Conservation (phyloP, 257 asterid species). For the Capsicum rhomboideum region DNA sequence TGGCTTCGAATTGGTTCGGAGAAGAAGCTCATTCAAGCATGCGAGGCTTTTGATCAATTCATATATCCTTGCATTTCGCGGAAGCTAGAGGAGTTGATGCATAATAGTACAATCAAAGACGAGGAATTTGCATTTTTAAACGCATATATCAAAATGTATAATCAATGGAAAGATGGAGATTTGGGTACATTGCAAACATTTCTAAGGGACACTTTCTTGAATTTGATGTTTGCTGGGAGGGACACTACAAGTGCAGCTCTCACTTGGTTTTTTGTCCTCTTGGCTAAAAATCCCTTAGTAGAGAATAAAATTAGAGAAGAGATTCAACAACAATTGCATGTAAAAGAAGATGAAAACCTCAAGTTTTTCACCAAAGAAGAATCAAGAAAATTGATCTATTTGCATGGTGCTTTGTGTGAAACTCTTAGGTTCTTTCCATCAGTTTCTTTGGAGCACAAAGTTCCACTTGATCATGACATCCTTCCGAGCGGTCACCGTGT, state of each 20-base stretch:
- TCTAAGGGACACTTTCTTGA: neutral
- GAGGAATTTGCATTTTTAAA: neutral
- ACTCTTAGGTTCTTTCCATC: neutral
- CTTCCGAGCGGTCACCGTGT: neutral
- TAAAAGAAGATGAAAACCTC: neutral
- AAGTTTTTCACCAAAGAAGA: neutral
- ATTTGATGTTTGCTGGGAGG: neutral
- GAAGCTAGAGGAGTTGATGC: neutral
- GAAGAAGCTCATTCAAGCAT: neutral
- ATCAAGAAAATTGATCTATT: neutral
- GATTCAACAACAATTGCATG: neutral
- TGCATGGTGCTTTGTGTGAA: slow-evolving; percentile 4
- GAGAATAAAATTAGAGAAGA: neutral
- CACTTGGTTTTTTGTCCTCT: neutral
- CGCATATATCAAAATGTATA: neutral
- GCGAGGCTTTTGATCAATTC: neutral
- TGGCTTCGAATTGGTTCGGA: neutral
- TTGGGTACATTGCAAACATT: neutral
- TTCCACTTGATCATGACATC: neutral
- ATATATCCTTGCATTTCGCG: neutral
- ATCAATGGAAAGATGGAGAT: neutral
- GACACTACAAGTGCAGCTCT: neutral
- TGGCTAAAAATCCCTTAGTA: neutral
- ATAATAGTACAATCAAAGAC: neutral
- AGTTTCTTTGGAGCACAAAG: neutral